Conservation (phyloP, 345 rosid genomes). For the Brassica nigra region DNA sequence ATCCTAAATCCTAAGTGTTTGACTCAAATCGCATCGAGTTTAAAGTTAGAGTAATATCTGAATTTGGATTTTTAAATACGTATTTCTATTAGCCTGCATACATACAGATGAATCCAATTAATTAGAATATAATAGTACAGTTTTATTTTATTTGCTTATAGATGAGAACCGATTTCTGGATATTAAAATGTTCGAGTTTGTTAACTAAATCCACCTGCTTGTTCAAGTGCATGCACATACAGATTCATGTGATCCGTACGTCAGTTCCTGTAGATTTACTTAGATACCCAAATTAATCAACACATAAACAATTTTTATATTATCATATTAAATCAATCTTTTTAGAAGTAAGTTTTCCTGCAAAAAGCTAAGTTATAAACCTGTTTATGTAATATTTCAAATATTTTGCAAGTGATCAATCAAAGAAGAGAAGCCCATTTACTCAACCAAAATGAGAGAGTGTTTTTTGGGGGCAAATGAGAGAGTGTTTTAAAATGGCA, state of each 20-base stretch:
- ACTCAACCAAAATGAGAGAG: not conserved
- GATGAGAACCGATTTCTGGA: slow-evolving; percentile 12
- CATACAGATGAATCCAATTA: slow-evolving; percentile 34
- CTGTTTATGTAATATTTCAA: not conserved
- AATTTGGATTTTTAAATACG: not conserved
- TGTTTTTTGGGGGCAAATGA: too few species aligned
- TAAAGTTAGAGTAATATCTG: not conserved
- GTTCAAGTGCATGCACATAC: slow-evolving; percentile 41
- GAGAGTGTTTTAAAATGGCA: not conserved
- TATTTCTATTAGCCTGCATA: not conserved
- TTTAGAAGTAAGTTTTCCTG: not conserved
- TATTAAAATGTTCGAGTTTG: slow-evolving; percentile 4
- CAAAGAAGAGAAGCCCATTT: not conserved
- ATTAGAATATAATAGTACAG: not conserved
- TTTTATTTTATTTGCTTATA: slow-evolving; percentile 11
- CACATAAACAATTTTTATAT: not conserved
- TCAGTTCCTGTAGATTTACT: slow-evolving; percentile 20
- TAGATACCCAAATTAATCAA: slow-evolving; percentile 9
- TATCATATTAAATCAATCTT: not conserved
- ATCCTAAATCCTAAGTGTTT: not conserved
- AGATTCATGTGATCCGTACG: slow-evolving; percentile 37
- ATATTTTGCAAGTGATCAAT: not conserved
- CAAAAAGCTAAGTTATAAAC: not conserved
- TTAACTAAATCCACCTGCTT: slow-evolving; percentile 32
- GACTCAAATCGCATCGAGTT: not conserved